Percentiles rank a stretch among this genome's conserved stretches.
phyloP scores from a whole-genome alignment of 768 basidiomycete species.

The Brasilioporus rufonigricans region DNA sequence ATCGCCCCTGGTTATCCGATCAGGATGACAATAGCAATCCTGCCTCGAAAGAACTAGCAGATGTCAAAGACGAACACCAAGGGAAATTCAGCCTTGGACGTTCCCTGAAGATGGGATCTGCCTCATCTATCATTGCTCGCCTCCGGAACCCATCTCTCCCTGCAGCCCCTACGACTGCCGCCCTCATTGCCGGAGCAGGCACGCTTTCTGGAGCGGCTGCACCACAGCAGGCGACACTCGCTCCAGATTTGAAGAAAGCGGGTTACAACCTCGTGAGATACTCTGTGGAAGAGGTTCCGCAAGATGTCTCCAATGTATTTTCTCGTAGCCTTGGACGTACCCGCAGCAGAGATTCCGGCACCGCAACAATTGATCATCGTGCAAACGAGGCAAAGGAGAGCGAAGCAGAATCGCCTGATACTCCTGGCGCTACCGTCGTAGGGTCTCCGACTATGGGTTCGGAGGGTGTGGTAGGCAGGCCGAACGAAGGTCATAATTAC shows the following conservation, averaged over 20 bases:
- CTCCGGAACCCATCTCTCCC: conserved; percentile 22
- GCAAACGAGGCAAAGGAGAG: conserved; percentile 1
- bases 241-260: conserved; percentile 57
- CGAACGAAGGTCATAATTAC: background rate
- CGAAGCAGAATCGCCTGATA: conserved; percentile 16
- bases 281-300: conserved; percentile 16
- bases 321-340: conserved; percentile 10
- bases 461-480: background rate
- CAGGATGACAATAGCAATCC: conserved; percentile 6
- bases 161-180: conserved; percentile 36
- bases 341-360: conserved; percentile 13
- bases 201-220: conserved; percentile 62
- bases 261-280: conserved; percentile 69
- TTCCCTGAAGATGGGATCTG: conserved; percentile 20
- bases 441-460: conserved; percentile 14
- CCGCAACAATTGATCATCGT: background rate
- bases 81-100: conserved; percentile 14
- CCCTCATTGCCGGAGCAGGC: conserved; percentile 68
- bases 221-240: conserved; percentile 45
- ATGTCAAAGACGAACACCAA: background rate
- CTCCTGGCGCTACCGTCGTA: conserved; percentile 14
- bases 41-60: background rate
- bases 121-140: conserved; percentile 26
- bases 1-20: conserved; percentile 21
- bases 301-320: background rate